These are phyloP conservation scores for Beta corolliflora DNA, from an alignment of 179 eudicot genomes.

Conservation along the genomic window DNA sequence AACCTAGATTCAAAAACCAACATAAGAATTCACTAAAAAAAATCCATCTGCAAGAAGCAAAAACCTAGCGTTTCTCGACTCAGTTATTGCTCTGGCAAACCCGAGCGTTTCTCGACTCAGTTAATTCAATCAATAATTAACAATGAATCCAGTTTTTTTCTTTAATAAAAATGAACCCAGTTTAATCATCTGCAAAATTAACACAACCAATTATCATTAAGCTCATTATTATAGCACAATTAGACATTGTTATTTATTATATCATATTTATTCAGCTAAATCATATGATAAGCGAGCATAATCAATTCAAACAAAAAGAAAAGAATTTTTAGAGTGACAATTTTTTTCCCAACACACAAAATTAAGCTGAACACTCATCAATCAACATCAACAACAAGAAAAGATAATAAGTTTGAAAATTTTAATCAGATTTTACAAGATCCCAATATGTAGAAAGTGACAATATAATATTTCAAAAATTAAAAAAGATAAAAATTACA, in stretches of 20 bases:
- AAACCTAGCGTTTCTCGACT: conserved; percentile 59
- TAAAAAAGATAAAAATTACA: too few species aligned
- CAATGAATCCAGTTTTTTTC: neutral
- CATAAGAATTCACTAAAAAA: neutral
- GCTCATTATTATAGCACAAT: neutral
- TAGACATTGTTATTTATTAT: neutral
- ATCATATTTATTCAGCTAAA: neutral
- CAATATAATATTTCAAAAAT: neutral
- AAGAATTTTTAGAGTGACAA: too few species aligned
- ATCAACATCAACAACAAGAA: neutral
- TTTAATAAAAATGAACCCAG: conserved; percentile 1
- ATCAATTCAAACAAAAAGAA: neutral
- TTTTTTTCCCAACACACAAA: too few species aligned
- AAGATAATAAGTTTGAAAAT: neutral
- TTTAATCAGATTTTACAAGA: neutral
- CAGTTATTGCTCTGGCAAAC: conserved; percentile 55
- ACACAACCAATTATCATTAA: neutral
- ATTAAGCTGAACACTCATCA: too few species aligned
- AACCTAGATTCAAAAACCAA: too few species aligned
- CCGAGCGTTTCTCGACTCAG: conserved; percentile 46
- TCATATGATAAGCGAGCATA: neutral
- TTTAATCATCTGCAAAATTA: conserved; percentile 11
- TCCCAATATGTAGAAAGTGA: conserved; percentile 4
- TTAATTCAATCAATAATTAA: conserved; percentile 17
- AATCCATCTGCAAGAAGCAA: conserved; percentile 62